A percentile compares a stretch with the other conserved stretches of the same genome.
Conservation (phyloP, 2,329 filamentous ascomycete species). For the Dactylonectria estremocensis region DNA sequence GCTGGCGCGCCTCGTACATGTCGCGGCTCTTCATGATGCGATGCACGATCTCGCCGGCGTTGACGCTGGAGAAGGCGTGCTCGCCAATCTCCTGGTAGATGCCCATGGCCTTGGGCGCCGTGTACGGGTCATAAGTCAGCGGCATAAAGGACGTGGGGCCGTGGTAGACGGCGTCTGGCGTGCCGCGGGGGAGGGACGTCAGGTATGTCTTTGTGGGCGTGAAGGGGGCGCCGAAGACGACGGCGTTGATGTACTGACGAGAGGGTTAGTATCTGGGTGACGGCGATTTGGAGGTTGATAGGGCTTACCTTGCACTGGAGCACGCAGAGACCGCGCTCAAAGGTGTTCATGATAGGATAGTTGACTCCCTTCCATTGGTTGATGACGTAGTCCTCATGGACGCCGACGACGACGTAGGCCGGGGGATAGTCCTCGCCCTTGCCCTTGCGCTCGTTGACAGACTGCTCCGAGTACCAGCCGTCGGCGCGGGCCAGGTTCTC, state of each 20-base stretch:
- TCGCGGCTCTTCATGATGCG: constrained; percentile 90
- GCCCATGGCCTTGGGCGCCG: constrained; percentile 83
- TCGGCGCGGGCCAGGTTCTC: constrained; percentile 75
- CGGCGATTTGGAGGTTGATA: background rate
- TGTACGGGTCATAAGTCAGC: constrained; percentile 84
- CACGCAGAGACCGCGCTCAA: constrained; percentile 94
- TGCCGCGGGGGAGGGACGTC: constrained; percentile 79
- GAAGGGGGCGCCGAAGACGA: constrained; percentile 93
- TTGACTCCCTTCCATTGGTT: constrained; percentile 98
- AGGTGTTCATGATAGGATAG: constrained; percentile 99
- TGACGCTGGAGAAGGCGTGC: constrained; percentile 89
- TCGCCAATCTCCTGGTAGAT: constrained; percentile 85
- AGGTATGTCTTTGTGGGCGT: constrained; percentile 87
- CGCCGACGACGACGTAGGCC: constrained; percentile 90
- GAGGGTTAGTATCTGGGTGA: constrained; percentile 33
- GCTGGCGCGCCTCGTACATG: constrained; percentile 92
- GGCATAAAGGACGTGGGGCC: constrained; percentile 95
- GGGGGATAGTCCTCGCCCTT: constrained; percentile 84
- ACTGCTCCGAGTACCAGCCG: constrained; percentile 82
- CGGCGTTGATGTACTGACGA: constrained; percentile 84
- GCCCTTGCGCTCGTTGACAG: constrained; percentile 73
- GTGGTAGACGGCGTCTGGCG: constrained; percentile 89
- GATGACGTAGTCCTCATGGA: constrained; percentile 95
- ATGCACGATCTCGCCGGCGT: constrained; percentile 92
- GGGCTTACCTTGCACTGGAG: constrained; percentile 87